phyloP scores from a whole-genome alignment of 495 filamentous ascomycete species.

The Bacidia gigantensis region DNA sequence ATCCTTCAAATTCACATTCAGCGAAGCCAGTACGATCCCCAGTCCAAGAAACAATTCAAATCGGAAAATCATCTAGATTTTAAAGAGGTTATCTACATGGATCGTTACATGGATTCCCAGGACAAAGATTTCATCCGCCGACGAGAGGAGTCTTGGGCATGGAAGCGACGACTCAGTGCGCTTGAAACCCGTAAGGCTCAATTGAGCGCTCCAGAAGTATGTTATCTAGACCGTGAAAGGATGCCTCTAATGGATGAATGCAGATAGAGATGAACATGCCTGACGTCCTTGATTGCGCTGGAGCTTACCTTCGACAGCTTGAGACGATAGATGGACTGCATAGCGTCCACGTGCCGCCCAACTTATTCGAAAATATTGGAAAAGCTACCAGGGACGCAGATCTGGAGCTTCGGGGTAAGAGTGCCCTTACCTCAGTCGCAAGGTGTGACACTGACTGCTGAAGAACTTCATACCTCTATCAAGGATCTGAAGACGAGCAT shows the following conservation, averaged over 20 bases:
- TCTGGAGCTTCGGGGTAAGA: slow-evolving; percentile 29
- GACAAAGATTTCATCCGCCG: slow-evolving; percentile 41
- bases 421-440: not conserved
- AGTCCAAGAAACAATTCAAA: slow-evolving; percentile 50
- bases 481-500: slow-evolving; percentile 37
- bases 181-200: slow-evolving; percentile 37
- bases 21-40: slow-evolving; percentile 53
- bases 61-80: slow-evolving; percentile 65
- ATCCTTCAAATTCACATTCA: slow-evolving; percentile 82
- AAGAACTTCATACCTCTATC: slow-evolving; percentile 36
- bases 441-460: not conserved
- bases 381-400: slow-evolving; percentile 23
- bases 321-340: slow-evolving; percentile 21
- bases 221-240: not conserved
- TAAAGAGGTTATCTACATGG: slow-evolving; percentile 66
- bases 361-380: slow-evolving; percentile 23
- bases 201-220: slow-evolving; percentile 35
- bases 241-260: slow-evolving; percentile 15
- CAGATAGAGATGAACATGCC: slow-evolving; percentile 19
- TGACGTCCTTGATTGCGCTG: slow-evolving; percentile 18
- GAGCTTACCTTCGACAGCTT: slow-evolving; percentile 18
- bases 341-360: slow-evolving; percentile 21
- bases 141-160: slow-evolving; percentile 59
- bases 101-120: slow-evolving; percentile 70
- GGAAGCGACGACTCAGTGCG: slow-evolving; percentile 48